Evolutionary conservation across 108 stramenopile genomes (phyloP), one percentile per base, ranked within the genome.

Genomic region (Cyclotella cryptica): DNA sequence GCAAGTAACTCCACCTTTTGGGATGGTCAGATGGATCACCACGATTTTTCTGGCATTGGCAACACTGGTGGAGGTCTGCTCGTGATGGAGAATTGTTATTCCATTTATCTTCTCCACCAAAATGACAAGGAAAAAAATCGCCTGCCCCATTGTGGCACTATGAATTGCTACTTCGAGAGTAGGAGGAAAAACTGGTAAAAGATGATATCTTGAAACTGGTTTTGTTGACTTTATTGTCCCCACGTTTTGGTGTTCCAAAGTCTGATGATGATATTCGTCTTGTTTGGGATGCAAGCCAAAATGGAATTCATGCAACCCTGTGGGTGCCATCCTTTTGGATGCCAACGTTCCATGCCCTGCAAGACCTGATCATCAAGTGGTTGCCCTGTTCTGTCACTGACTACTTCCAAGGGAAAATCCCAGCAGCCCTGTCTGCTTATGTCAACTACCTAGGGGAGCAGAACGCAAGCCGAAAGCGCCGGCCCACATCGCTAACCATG

Each of bases 271-370:
- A 85, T 57, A 84, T 84, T 26, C 74, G 86, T n/a, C 58, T 86
- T 47, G 86, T 86, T 27, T 86, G 69, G 45, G 83, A 84, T 68
- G 83, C 69, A 8, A 79, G 78, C 11, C 61, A 57, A 28, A 60
- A 53, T 57, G 86, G 86, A 17, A 29, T 77, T 19, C 83, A 86
- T 41, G 60, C 11, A 11, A 44, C 66, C 14, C 14, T 80, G 17
- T 83, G 70, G 68, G 45, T 66, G 1, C 86, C 86, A 14, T 30
- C 52, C 21, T 86, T 86, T 66, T 52, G 40, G 28, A 28, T 86
- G 49, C 78, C 86, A 3, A 77, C 77, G 3, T 66, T 80, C 0
- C 35, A 51, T 13, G 28, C 82, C 11, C 21, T 72, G 30, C 27
- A 67, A n/a, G 76, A 75, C 28, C n/a, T 43, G 10, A 71, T 79